Evolutionary conservation across 2,329 filamentous ascomycete genomes (phyloP).

Genomic region (Clarireedia paspali): DNA sequence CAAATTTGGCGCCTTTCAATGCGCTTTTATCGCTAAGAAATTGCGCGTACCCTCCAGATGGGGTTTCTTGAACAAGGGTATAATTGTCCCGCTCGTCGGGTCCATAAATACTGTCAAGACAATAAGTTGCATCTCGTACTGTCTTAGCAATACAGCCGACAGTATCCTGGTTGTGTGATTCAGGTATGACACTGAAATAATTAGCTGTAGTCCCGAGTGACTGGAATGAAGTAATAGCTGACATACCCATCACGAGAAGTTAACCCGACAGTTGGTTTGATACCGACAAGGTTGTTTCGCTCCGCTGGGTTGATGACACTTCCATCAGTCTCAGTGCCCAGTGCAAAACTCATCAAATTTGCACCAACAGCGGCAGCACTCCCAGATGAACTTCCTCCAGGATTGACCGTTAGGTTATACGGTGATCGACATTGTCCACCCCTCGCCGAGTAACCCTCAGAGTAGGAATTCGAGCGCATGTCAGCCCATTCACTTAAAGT

Average conservation of each 20-base stretch:
- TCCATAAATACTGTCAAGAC: conserved; percentile 61
- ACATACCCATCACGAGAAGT: conserved; percentile 49
- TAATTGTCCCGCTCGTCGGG: conserved; percentile 57
- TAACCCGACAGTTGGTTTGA: conserved; percentile 69
- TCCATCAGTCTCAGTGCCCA: conserved; percentile 71
- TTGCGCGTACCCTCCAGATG: conserved; percentile 47
- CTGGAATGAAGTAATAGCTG: background rate
- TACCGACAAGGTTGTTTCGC: conserved; percentile 60
- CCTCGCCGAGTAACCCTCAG: conserved; percentile 57
- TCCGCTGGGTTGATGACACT: conserved; percentile 66
- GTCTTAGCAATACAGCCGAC: conserved; percentile 62
- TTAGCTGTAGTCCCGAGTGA: background rate
- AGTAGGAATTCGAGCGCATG: conserved; percentile 60
- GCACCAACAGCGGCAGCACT: conserved; percentile 56
- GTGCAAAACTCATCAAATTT: conserved; percentile 53
- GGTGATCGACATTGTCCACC: conserved; percentile 58
- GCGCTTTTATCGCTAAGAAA: conserved; percentile 29
- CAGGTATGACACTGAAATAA: conserved; percentile 50
- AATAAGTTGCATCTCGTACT: conserved; percentile 59
- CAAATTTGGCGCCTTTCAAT: conserved; percentile 57
- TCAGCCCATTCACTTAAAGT: conserved; percentile 68
- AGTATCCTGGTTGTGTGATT: conserved; percentile 59
- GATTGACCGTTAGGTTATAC: conserved; percentile 62
- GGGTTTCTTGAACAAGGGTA: conserved; percentile 50
- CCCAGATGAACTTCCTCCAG: conserved; percentile 62